These are phyloP conservation scores for Chaetomium cochliodes DNA, from an alignment of 495 filamentous ascomycete species.

Conservation along the genomic window DNA sequence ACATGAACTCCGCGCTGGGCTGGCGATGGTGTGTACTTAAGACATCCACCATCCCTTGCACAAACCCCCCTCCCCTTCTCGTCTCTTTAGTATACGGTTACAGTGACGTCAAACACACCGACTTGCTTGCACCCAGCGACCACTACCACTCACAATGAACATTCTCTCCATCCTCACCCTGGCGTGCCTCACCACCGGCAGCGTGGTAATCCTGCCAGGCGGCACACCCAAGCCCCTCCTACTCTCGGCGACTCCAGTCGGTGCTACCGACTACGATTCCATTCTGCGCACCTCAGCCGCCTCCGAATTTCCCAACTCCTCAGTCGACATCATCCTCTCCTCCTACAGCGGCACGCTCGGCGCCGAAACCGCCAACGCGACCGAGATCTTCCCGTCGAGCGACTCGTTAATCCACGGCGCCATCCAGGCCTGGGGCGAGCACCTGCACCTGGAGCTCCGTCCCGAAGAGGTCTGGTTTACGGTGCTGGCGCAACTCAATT, in stretches of 20 bases:
- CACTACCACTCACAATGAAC: neutral
- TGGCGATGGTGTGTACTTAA: too few relatives aligned
- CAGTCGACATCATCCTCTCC: slow-evolving; percentile 15
- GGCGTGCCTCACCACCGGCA: neutral
- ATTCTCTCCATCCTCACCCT: neutral
- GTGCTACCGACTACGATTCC: neutral
- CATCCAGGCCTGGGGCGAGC: slow-evolving; percentile 51
- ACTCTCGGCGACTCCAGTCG: neutral
- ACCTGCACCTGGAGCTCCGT: slow-evolving; percentile 53
- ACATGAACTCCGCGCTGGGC: neutral
- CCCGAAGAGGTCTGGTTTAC: slow-evolving; percentile 62
- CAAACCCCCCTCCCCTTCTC: too few relatives aligned
- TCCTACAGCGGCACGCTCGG: slow-evolving; percentile 18
- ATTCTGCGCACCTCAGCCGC: slow-evolving; percentile 14
- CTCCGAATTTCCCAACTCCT: slow-evolving; percentile 11
- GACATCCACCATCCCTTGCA: neutral
- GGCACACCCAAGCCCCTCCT: slow-evolving; percentile 1
- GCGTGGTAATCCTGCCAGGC: slow-evolving; percentile 12
- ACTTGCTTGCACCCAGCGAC: neutral
- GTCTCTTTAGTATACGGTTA: neutral
- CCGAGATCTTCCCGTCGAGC: slow-evolving; percentile 27
- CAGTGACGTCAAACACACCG: neutral
- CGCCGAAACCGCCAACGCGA: slow-evolving; percentile 1
- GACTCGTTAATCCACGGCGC: slow-evolving; percentile 52
- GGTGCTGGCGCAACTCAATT: slow-evolving; percentile 54